These are phyloP conservation scores for Claviceps quebecensis DNA, from an alignment of 2,329 filamentous ascomycete genomes.

Conservation along the genomic window DNA sequence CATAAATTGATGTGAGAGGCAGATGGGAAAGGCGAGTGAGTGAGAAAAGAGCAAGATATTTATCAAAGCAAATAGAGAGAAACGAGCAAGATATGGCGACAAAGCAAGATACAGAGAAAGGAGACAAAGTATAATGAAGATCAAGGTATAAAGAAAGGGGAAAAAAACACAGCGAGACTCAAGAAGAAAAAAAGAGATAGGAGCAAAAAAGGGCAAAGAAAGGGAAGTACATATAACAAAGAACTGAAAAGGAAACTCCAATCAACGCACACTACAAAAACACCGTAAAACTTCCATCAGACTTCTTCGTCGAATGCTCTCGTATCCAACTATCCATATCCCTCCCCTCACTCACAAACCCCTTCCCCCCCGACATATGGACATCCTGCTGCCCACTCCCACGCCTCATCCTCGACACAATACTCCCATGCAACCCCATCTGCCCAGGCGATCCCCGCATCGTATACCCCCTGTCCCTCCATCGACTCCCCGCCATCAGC, in stretches of 20 bases:
- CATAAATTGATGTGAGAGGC: too few relatives aligned
- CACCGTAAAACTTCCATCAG: slow-evolving; percentile 14
- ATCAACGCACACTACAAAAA: slow-evolving; percentile 10
- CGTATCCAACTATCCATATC: slow-evolving; percentile 5
- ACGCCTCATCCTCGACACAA: slow-evolving; percentile 3
- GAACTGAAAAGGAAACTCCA: not conserved
- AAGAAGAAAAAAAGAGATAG: not conserved
- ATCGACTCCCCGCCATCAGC: slow-evolving; percentile 6
- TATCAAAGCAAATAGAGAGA: too few relatives aligned
- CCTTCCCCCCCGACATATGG: slow-evolving; percentile 8
- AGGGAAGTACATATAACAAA: not conserved
- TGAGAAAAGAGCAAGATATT: too few relatives aligned
- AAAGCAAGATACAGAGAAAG: not conserved
- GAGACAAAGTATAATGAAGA: not conserved
- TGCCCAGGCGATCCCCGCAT: slow-evolving; percentile 1
- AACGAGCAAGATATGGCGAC: not conserved
- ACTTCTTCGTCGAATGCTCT: slow-evolving; percentile 10
- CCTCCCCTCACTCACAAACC: not conserved
- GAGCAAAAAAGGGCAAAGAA: not conserved
- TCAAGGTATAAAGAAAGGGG: not conserved
- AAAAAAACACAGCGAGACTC: not conserved
- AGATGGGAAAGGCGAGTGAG: too few relatives aligned
- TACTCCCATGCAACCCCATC: slow-evolving; percentile 3
- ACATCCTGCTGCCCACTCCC: slow-evolving; percentile 2
- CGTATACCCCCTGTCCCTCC: slow-evolving; percentile 1